A percentile compares a stretch with the other conserved stretches of the same genome.
These are phyloP conservation scores for Xylaria curta DNA, from an alignment of 495 filamentous ascomycete species.

Conservation along the genomic window DNA sequence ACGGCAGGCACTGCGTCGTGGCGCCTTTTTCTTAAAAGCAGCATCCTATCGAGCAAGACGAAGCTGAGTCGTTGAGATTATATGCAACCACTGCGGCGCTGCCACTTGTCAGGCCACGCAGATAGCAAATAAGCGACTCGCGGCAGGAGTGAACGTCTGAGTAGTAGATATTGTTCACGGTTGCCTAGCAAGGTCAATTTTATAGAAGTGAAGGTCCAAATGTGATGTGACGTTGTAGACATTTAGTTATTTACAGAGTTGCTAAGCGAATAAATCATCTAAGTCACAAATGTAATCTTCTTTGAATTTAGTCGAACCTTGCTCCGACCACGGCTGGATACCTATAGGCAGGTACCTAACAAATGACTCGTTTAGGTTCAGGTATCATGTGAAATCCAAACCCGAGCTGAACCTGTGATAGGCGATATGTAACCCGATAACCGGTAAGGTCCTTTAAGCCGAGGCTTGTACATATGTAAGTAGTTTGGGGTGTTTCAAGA, in stretches of 20 bases:
- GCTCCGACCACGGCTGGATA: slow-evolving; percentile 6
- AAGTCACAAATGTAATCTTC: not conserved
- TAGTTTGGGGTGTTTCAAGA: not conserved
- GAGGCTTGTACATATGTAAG: slow-evolving; percentile 1
- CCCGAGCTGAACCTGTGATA: not conserved
- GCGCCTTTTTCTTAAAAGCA: not conserved
- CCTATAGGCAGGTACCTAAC: not conserved
- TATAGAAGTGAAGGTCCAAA: not conserved
- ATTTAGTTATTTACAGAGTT: not conserved
- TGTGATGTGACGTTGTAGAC: not conserved
- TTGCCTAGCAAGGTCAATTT: not conserved
- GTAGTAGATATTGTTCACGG: not conserved
- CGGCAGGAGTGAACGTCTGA: not conserved
- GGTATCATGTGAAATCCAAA: slow-evolving; percentile 4
- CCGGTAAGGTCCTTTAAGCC: slow-evolving; percentile 10
- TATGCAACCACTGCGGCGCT: not conserved
- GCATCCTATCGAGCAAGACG: not conserved
- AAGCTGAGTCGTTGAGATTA: not conserved
- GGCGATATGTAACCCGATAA: not conserved
- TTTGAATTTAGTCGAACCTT: not conserved
- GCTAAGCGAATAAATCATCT: not conserved
- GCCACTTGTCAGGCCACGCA: slow-evolving; percentile 4
- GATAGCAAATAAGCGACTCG: not conserved
- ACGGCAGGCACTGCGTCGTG: not conserved
- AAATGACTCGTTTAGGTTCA: slow-evolving; percentile 17